Conservation (phyloP, 2,329 filamentous ascomycete genomes). For the Basipetospora chlamydospora region DNA sequence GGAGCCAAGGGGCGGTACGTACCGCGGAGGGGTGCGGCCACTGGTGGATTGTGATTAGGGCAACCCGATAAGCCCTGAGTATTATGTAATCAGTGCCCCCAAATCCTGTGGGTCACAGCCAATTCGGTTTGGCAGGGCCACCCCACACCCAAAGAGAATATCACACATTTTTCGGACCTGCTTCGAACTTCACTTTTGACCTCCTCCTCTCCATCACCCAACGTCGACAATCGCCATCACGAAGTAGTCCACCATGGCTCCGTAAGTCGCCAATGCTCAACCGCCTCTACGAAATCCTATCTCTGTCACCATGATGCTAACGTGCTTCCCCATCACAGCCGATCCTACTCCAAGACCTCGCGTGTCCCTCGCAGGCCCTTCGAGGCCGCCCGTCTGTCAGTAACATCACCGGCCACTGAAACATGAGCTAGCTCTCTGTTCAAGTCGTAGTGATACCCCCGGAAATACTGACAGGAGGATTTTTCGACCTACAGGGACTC, state of each 20-base stretch:
- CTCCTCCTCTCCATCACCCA: constrained; percentile 7
- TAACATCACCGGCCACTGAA: constrained; percentile 86
- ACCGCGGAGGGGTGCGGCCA: background rate
- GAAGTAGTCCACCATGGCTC: constrained; percentile 25
- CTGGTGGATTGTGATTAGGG: background rate
- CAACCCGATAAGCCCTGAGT: constrained; percentile 1
- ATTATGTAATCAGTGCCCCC: background rate
- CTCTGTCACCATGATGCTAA: constrained; percentile 11
- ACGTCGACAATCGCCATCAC: constrained; percentile 11
- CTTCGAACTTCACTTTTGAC: constrained; percentile 8
- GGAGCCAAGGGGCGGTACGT: background rate
- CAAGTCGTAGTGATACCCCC: constrained; percentile 75
- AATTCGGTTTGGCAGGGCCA: too few species aligned
- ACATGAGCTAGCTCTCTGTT: constrained; percentile 86
- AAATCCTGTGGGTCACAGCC: too few species aligned
- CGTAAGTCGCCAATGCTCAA: constrained; percentile 18
- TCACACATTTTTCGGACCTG: constrained; percentile 6
- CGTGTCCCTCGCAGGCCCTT: constrained; percentile 97
- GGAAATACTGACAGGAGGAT: constrained; percentile 45
- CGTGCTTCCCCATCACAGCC: constrained; percentile 9
- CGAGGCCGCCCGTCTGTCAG: constrained; percentile 99
- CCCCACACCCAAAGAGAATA: constrained; percentile 1
- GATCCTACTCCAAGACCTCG: constrained; percentile 92
- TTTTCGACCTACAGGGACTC: constrained; percentile 61
- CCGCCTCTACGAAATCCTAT: too few species aligned